These are phyloP conservation scores for Hypoxylon sp. DNA, from an alignment of 2,329 filamentous ascomycete species.

Conservation along the genomic window DNA sequence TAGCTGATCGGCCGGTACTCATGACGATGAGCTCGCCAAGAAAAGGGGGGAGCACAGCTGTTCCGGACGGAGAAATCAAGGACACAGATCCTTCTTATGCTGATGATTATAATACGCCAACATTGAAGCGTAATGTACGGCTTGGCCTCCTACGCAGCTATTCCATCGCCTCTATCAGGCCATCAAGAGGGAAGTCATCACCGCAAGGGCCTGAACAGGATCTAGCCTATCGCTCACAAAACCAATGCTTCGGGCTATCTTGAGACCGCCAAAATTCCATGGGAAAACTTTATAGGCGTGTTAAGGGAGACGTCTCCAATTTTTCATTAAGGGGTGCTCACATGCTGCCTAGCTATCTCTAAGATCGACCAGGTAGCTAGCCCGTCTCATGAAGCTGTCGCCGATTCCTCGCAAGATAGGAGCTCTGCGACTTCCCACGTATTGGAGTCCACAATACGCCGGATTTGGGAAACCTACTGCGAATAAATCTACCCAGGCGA, in stretches of 20 bases:
- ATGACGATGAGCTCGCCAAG: constrained; percentile 33
- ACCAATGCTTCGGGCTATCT: constrained; percentile 33
- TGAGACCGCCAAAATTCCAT: constrained; percentile 29
- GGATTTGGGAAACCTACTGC: constrained; percentile 29
- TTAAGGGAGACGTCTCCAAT: neutral
- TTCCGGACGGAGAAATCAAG: constrained; percentile 29
- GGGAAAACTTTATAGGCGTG: constrained; percentile 28
- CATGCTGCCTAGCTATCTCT: constrained; percentile 28
- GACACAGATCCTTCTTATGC: neutral
- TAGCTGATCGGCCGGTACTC: constrained; percentile 23
- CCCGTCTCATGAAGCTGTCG: constrained; percentile 25
- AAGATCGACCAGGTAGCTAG: constrained; percentile 24
- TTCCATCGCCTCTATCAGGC: constrained; percentile 31
- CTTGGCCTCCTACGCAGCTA: constrained; percentile 30
- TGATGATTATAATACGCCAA: no score
- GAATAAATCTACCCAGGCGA: constrained; percentile 27
- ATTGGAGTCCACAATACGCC: constrained; percentile 29
- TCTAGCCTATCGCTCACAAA: constrained; percentile 34
- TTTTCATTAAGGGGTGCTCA: constrained; percentile 27
- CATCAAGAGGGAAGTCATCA: constrained; percentile 37
- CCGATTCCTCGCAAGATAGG: constrained; percentile 15
- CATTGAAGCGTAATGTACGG: constrained; percentile 27
- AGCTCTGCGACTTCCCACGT: constrained; percentile 8
- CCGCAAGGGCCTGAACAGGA: constrained; percentile 27
- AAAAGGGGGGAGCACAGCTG: constrained; percentile 30